Evolutionary conservation across 2,329 filamentous ascomycete species (phyloP).

Genomic region (Fusarium bulbicola): DNA sequence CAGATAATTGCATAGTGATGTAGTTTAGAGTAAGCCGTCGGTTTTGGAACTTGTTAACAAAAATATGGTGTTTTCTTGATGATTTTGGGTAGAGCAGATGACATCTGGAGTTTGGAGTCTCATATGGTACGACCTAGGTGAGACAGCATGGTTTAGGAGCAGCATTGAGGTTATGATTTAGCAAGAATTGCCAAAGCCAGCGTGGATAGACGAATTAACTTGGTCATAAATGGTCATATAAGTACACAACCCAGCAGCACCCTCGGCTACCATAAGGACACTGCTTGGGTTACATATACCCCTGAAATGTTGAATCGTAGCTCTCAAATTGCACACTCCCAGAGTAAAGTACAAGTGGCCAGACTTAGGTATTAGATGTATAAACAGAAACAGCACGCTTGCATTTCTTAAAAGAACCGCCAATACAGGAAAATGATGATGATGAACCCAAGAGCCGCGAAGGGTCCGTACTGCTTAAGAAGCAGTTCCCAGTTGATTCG

Average conservation of each 20-base stretch:
- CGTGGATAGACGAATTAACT: slow-evolving; percentile 16
- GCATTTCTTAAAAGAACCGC: slow-evolving; percentile 79
- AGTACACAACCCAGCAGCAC: slow-evolving; percentile 29
- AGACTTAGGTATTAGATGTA: slow-evolving; percentile 21
- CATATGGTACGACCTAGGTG: background rate
- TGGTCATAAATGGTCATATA: slow-evolving; percentile 33
- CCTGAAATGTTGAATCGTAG: background rate
- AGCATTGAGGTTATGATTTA: slow-evolving; percentile 21
- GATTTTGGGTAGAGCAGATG: slow-evolving; percentile 24
- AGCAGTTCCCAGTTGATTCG: slow-evolving; percentile 98
- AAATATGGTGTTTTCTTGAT: slow-evolving; percentile 1
- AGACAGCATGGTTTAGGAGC: slow-evolving; percentile 16
- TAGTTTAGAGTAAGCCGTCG: slow-evolving; percentile 42
- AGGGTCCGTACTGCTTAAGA: slow-evolving; percentile 94
- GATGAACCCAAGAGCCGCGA: slow-evolving; percentile 82
- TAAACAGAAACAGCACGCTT: slow-evolving; percentile 20
- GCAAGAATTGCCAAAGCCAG: slow-evolving; percentile 26
- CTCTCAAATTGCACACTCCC: background rate
- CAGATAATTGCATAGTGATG: slow-evolving; percentile 58
- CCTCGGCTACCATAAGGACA: background rate
- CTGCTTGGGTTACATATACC: background rate
- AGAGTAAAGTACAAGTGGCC: background rate
- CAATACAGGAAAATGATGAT: slow-evolving; percentile 90
- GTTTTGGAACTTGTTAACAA: background rate
- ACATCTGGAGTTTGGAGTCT: slow-evolving; percentile 40